Base-by-base conservation (phyloP, 805 yeast species). In the Blastobotrys parvus region DNA sequence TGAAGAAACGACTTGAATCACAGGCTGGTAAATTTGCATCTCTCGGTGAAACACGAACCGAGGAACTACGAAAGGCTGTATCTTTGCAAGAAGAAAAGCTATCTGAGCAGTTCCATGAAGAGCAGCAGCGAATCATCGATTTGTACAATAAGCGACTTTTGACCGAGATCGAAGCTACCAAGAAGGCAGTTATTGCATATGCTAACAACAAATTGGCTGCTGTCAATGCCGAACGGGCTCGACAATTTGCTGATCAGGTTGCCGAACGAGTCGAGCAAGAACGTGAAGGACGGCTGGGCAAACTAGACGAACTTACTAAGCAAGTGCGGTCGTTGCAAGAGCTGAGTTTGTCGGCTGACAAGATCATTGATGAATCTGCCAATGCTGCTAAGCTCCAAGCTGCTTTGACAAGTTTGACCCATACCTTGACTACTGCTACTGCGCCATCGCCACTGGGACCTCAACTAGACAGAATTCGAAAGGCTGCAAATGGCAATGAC, bases 261-360 rank as follows among this genome's bases (percentile, higher is more conserved):
- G 59, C 71, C 37, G 71, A 74, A 43, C 73, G 73, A 46, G 73
- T 89, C 42, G 89, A 82, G 49, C 49, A 60, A 10, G 94, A 83
- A 69, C 80, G 97, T 65, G 71, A 80, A 49, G 86, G 88, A 21
- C 80, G 92, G 58, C 74, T 89, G 54, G 71, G 82, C 38, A 71
- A 81, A 54, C 70, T 92, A 55, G 71, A 72, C 27, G 75, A 77
- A 44, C 70, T 92, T 44, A 68, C 74, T 41, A 68, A 63, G 20
- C 70, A 72, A 29, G 69, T 90, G 47, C 80, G 76, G 58, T 63
- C 70, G 25, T 67, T 82, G 45, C 80, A 69, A 43, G 62, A 55
- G 44, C 46, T 66, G 40, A 51, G 68, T 18, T 52, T 61, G 25
- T 54, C 64, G 41, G 59, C 70, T 34, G 72, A 67, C 41, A 54